phyloP scores from a whole-genome alignment of 2,329 filamentous ascomycete species.

The Xylariaceae sp. region DNA sequence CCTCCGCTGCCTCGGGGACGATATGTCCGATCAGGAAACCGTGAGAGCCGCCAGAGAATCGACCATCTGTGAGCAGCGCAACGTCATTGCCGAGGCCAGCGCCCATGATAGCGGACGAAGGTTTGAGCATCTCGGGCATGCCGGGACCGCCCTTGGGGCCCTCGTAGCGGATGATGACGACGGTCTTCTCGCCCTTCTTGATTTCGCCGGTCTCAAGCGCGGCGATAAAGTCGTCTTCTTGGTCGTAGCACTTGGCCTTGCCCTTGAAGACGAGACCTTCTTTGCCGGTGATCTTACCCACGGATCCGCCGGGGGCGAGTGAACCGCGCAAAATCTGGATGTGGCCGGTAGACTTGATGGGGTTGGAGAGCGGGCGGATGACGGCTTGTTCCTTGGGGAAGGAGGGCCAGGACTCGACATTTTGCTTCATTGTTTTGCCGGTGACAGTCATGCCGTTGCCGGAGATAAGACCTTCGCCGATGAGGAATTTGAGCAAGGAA shows the following conservation, averaged over 20 bases:
- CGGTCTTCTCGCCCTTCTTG: conserved; percentile 81
- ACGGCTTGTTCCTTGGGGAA: conserved; percentile 75
- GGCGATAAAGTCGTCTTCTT: conserved; percentile 74
- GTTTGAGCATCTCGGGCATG: conserved; percentile 94
- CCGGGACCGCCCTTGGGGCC: conserved; percentile 90
- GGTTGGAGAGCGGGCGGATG: conserved; percentile 74
- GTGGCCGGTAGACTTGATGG: conserved; percentile 83
- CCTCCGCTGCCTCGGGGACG: conserved; percentile 80
- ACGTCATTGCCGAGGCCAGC: conserved; percentile 75
- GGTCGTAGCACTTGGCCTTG: conserved; percentile 77
- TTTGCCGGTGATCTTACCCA: conserved; percentile 93
- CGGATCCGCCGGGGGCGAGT: conserved; percentile 78
- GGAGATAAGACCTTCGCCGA: conserved; percentile 77
- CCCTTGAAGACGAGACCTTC: conserved; percentile 81
- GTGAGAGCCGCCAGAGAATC: conserved; percentile 78
- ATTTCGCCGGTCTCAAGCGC: conserved; percentile 75
- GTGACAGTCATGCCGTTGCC: conserved; percentile 80
- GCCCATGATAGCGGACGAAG: conserved; percentile 89
- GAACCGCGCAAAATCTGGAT: conserved; percentile 85
- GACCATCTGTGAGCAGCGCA: conserved; percentile 68
- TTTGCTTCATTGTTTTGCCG: conserved; percentile 84
- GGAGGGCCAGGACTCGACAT: conserved; percentile 69
- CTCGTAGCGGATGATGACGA: conserved; percentile 88
- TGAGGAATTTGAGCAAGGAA: conserved; percentile 79
- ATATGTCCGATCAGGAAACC: conserved; percentile 87